Conservation (phyloP, 23 red algal species). For the Rhodosorus marinus region DNA sequence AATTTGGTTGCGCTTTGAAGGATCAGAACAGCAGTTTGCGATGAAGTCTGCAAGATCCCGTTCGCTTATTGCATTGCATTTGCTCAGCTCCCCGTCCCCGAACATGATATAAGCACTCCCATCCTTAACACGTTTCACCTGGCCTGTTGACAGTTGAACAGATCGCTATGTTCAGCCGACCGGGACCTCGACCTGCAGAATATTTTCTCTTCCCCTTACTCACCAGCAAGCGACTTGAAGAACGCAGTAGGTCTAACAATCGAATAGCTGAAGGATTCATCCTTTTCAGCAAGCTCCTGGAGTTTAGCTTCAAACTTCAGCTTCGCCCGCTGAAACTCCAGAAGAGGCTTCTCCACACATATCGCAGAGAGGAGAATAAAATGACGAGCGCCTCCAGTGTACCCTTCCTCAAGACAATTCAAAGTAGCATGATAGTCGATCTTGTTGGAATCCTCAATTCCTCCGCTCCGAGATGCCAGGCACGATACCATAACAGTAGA, state of each 20-base stretch:
- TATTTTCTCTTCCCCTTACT: no score
- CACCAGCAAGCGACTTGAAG: constrained; percentile 61
- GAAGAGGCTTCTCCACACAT: constrained; percentile 51
- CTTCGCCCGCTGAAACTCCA: constrained; percentile 66
- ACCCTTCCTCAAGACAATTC: constrained; percentile 10
- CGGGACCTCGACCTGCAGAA: no score
- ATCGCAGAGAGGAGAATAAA: constrained; percentile 53
- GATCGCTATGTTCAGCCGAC: no score
- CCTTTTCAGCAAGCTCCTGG: constrained; percentile 5
- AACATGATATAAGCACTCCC: constrained; percentile 40
- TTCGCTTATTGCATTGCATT: constrained; percentile 51
- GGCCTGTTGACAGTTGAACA: no score
- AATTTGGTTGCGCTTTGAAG: constrained; percentile 20
- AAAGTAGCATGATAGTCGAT: constrained; percentile 43
- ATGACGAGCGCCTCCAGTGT: constrained; percentile 8
- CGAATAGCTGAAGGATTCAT: constrained; percentile 18
- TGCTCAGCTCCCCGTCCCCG: constrained; percentile 27
- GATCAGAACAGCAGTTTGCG: constrained; percentile 11
- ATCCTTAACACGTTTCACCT: constrained; percentile 18
- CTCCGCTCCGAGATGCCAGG: constrained; percentile 35
- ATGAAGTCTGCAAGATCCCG: constrained; percentile 42
- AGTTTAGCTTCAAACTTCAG: constrained; percentile 30
- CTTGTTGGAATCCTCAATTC: constrained; percentile 29
- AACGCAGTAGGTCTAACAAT: constrained; percentile 60
- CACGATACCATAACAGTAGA: constrained; percentile 46